phyloP scores from a whole-genome alignment of 176 grass and related monocot species.

The Bonia amplexicaulis region DNA sequence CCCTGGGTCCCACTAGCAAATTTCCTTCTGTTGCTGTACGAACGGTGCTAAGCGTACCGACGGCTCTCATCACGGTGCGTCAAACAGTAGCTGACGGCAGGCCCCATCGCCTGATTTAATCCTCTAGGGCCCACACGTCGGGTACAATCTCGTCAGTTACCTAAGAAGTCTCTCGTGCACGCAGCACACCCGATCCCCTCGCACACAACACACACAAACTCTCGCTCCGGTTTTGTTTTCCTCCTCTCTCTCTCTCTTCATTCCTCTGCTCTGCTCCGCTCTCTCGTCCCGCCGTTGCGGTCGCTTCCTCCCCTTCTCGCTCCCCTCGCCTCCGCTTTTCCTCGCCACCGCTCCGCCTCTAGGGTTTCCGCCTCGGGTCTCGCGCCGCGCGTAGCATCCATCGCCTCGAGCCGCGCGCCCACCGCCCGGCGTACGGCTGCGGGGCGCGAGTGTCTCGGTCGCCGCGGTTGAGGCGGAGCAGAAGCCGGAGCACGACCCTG shows the following conservation, averaged over 20 bases:
- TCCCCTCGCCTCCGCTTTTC: neutral
- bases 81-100: neutral
- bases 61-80: neutral
- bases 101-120: neutral
- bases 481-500: neutral
- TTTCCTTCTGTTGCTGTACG: neutral
- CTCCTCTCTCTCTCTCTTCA: neutral
- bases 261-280: neutral
- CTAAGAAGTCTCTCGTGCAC: neutral
- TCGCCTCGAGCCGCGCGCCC: neutral
- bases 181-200: neutral
- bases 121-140: neutral
- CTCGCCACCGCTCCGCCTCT: neutral
- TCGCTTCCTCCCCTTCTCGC: neutral
- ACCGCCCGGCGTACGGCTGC: neutral
- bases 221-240: neutral
- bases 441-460: neutral
- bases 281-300: constrained; percentile 13
- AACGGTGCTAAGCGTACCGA: neutral
- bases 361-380: constrained; percentile 8
- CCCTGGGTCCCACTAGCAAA: neutral
- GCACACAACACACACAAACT: too few relatives aligned
- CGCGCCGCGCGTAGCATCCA: neutral
- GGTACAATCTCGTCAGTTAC: neutral
- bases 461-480: neutral